These are phyloP conservation scores for Metschnikowia proteae DNA, from an alignment of 805 yeast genomes.

Conservation along the genomic window DNA sequence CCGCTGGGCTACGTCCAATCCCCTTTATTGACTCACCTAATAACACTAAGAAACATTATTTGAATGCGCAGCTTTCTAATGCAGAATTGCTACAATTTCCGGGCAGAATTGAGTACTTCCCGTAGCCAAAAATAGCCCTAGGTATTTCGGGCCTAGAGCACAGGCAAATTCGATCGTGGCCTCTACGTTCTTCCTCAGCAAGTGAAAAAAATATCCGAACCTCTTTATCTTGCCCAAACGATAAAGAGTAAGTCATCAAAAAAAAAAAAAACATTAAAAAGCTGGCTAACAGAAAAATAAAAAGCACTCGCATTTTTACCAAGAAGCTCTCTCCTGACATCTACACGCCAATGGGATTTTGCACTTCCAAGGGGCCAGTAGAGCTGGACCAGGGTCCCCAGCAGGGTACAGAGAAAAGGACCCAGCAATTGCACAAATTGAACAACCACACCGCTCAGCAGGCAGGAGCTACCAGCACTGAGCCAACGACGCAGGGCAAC, in stretches of 20 bases:
- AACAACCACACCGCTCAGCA: background rate
- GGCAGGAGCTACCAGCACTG: background rate
- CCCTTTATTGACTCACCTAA: background rate
- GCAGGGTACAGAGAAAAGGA: background rate
- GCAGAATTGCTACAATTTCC: conserved; percentile 2
- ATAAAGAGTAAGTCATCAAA: conserved; percentile 1
- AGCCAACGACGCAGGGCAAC: background rate
- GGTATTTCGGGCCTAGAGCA: background rate
- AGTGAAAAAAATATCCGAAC: background rate
- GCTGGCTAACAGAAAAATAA: conserved; percentile 3
- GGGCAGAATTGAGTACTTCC: background rate
- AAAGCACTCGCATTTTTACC: conserved; percentile 5
- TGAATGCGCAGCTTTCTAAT: background rate
- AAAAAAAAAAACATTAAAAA: background rate
- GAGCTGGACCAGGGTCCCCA: conserved; percentile 1
- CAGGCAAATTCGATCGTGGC: background rate
- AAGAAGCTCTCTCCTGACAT: background rate
- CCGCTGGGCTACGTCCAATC: background rate
- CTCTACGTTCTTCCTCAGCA: background rate
- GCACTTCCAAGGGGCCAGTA: conserved; percentile 6
- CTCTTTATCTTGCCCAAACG: background rate
- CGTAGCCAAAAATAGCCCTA: background rate
- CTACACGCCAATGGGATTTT: conserved; percentile 6
- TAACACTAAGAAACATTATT: background rate
- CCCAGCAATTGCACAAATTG: conserved; percentile 3